Evolutionary conservation across 345 rosid species (phyloP).

Genomic region (Populus alba): DNA sequence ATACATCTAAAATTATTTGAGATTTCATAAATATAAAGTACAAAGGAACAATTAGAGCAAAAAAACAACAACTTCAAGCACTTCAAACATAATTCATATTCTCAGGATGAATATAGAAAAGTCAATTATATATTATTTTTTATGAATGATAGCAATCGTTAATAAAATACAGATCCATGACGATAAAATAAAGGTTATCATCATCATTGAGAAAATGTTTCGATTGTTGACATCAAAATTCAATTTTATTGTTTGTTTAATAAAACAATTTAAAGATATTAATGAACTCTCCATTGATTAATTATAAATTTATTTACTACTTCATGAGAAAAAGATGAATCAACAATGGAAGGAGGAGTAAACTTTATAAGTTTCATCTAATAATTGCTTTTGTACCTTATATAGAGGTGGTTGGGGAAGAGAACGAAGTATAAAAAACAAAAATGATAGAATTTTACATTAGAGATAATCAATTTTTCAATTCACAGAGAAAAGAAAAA

Average conservation of each 20-base stretch:
- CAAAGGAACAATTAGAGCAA: background rate
- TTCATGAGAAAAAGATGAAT: background rate
- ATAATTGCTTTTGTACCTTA: background rate
- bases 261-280: background rate
- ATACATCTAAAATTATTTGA: background rate
- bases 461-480: background rate
- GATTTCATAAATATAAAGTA: background rate
- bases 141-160: background rate
- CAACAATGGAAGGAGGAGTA: background rate
- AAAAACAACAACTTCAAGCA: background rate
- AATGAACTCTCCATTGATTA: no score
- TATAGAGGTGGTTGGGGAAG: no score
- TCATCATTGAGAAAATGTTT: background rate
- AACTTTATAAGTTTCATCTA: background rate
- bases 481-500: background rate
- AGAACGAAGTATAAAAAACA: no score
- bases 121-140: background rate
- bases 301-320: background rate
- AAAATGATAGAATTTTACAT: background rate
- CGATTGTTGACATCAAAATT: background rate
- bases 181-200: background rate
- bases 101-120: background rate
- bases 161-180: background rate
- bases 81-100: background rate
- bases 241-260: background rate